Evolutionary conservation across 495 filamentous ascomycete genomes (phyloP).

Genomic region (Lindgomyces ingoldianus): DNA sequence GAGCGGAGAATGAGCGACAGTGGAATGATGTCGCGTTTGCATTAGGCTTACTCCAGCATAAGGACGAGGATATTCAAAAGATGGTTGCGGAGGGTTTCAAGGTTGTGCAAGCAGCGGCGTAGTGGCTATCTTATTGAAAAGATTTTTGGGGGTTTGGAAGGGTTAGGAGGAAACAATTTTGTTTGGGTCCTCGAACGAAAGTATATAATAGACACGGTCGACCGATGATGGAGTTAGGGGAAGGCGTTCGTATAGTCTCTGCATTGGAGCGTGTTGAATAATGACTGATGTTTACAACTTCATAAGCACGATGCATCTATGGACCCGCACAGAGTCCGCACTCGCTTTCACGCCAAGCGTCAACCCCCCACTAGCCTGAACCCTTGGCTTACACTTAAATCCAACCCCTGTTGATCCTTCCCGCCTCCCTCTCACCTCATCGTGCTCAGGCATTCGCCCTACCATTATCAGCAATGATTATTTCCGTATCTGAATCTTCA

Average conservation of each 20-base stretch:
- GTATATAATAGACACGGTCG: too few species aligned
- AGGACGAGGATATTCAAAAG: slow-evolving; percentile 96
- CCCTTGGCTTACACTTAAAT: too few species aligned
- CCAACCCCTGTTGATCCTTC: too few species aligned
- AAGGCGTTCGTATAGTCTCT: not conserved
- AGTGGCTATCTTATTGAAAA: slow-evolving; percentile 4
- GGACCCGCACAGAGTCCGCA: too few species aligned
- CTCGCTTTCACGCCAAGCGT: not conserved
- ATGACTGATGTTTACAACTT: not conserved
- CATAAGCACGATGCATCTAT: not conserved
- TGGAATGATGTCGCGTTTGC: slow-evolving; percentile 98
- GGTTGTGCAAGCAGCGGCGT: slow-evolving; percentile 62
- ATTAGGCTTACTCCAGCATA: slow-evolving; percentile 84
- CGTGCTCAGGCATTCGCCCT: too few species aligned
- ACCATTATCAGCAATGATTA: too few species aligned
- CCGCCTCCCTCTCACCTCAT: too few species aligned
- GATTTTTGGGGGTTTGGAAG: not conserved
- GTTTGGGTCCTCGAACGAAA: too few species aligned
- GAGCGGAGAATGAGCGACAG: slow-evolving; percentile 89
- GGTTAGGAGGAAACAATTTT: too few species aligned
- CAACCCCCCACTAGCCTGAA: too few species aligned
- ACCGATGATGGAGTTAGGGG: too few species aligned
- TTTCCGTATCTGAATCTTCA: too few species aligned
- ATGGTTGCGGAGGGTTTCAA: slow-evolving; percentile 80
- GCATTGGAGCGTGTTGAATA: not conserved